Evolutionary conservation across 2,329 filamentous ascomycete species (phyloP), one percentile per base, ranked within the genome.

Genomic region (Nemania sp.): DNA sequence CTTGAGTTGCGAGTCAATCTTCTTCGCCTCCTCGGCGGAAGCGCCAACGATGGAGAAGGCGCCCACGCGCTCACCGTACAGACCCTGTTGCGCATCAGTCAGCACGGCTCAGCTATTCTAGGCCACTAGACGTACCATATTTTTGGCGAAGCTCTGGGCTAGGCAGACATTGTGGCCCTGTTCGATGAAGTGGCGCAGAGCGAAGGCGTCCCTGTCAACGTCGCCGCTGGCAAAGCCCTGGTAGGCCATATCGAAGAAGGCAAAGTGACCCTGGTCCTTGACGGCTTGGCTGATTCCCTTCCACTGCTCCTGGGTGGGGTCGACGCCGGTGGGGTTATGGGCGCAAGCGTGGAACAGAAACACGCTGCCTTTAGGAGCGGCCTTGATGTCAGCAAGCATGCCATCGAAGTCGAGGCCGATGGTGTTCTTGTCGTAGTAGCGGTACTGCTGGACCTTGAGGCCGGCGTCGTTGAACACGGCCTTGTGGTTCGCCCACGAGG

Each of bases 191-290:
- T 97, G 82, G 64, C 94, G 86, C 64, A 97, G 83, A 57, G 94
- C 90, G 72, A 93, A 97, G 61, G 94, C 94, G 72, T 99, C 93
- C 75, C 86, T 86, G 80, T 95, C 84, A 61, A 90, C 94, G 77
- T 96, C 84, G 65, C 93, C 93, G 61, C 88, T 94, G 66, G 93
- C 93, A 70, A 99, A 97, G 67, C 93, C 93, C 79, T 99, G 93
- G 82, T 99, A 99, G 61, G 93, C 93, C 92, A 97, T 97, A 76
- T 97, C 93, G 79, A 97, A 99, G 84, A 99, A 97, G 67, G 91
- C 86, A 73, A 88, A 96, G 82, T 97, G 93, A 45, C 82, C 86
- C 73, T 89, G 86, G 72, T 85, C 82, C 83, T 95, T 95, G 75
- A 96, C 86, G 58, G 88, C 89, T 57, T 88, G 78, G 75, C 89